A percentile compares a stretch with the other conserved stretches of the same genome.
Evolutionary conservation across 768 basidiomycete species (phyloP).

Genomic region (Hydnomerulius pinastri): DNA sequence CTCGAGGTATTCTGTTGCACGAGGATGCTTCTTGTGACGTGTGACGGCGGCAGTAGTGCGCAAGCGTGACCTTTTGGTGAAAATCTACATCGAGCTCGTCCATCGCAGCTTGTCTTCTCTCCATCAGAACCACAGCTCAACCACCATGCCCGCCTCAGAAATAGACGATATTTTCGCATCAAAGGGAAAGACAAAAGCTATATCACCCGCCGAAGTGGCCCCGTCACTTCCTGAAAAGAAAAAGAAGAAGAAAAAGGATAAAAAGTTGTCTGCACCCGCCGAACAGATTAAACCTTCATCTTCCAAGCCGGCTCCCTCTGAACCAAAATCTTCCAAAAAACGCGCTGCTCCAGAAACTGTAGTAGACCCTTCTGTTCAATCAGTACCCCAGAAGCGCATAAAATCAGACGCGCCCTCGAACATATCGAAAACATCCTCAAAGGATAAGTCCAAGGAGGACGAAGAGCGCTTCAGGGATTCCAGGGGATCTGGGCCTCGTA

Average conservation of each 20-base stretch:
- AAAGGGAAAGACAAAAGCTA: constrained; percentile 39
- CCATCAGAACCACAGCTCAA: constrained; percentile 13
- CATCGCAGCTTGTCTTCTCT: constrained; percentile 7
- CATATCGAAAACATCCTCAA: constrained; percentile 23
- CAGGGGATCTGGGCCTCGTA: constrained; percentile 69
- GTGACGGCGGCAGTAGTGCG: too few species aligned
- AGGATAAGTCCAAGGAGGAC: constrained; percentile 31
- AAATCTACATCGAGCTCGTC: not conserved
- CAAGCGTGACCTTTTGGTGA: not conserved
- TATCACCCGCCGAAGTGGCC: constrained; percentile 19
- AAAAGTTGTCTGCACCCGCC: not conserved
- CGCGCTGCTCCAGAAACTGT: constrained; percentile 56
- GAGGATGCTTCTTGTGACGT: too few species aligned
- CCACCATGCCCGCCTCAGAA: constrained; percentile 59
- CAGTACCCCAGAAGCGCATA: constrained; percentile 36
- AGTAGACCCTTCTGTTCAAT: constrained; percentile 57
- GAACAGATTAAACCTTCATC: constrained; percentile 4
- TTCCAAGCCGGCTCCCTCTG: constrained; percentile 3
- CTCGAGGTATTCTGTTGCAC: too few species aligned
- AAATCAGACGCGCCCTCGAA: constrained; percentile 31
- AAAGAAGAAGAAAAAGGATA: constrained; percentile 38
- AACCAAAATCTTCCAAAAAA: constrained; percentile 26
- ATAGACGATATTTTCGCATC: constrained; percentile 84
- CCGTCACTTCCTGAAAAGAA: constrained; percentile 45
- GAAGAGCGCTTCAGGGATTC: constrained; percentile 70